phyloP scores from a whole-genome alignment of 2,329 filamentous ascomycete species.

The Colletotrichum echinochloae region DNA sequence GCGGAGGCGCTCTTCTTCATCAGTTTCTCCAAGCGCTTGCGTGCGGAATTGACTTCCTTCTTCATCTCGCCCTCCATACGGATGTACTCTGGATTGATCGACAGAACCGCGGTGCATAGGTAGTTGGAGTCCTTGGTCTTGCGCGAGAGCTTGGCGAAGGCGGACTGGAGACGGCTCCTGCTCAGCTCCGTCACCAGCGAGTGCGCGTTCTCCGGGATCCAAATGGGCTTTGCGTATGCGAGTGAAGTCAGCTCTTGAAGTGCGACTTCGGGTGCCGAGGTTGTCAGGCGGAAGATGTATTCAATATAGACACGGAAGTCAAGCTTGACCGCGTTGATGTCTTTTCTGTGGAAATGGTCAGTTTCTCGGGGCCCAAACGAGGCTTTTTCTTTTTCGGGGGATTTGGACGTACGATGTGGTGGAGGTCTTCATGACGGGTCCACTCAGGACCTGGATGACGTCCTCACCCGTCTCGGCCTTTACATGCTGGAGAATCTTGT shows the following conservation, averaged over 20 bases:
- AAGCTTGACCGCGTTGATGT: slow-evolving; percentile 51
- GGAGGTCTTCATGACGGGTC: slow-evolving; percentile 43
- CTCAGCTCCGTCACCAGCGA: slow-evolving; percentile 60
- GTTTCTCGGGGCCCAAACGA: slow-evolving; percentile 45
- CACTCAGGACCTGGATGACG: slow-evolving; percentile 57
- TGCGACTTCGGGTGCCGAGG: slow-evolving; percentile 52
- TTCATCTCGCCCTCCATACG: slow-evolving; percentile 68
- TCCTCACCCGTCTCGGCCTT: slow-evolving; percentile 66
- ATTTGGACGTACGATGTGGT: slow-evolving; percentile 47
- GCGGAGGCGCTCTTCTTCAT: slow-evolving; percentile 53
- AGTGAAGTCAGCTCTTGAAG: slow-evolving; percentile 66
- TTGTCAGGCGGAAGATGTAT: slow-evolving; percentile 66
- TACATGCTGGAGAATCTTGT: slow-evolving; percentile 75
- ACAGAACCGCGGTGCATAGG: slow-evolving; percentile 66
- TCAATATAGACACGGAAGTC: slow-evolving; percentile 63
- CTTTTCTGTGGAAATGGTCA: slow-evolving; percentile 48
- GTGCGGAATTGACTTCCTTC: slow-evolving; percentile 63
- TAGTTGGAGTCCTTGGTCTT: slow-evolving; percentile 64
- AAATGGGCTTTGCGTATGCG: slow-evolving; percentile 63
- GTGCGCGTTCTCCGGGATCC: slow-evolving; percentile 41
- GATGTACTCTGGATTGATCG: slow-evolving; percentile 64
- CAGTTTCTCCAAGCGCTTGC: slow-evolving; percentile 65
- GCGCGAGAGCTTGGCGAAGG: slow-evolving; percentile 68
- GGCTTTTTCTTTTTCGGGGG: neutral
- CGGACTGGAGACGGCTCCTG: slow-evolving; percentile 67